Evolutionary conservation across 441 rosid genomes (phyloP).

Genomic region (Populus hybrid): DNA sequence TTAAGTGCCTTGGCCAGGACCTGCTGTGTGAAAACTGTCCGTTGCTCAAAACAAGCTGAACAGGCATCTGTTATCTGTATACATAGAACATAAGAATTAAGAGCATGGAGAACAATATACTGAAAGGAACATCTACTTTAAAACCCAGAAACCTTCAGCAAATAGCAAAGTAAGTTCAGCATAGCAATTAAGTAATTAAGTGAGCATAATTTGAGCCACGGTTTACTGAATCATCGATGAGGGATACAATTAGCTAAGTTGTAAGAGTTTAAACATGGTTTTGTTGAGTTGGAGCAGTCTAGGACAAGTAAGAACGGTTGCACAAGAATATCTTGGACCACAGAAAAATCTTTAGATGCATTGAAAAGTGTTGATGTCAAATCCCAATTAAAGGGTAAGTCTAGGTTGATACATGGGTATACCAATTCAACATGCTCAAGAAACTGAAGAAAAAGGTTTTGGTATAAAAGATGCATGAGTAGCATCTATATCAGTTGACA

Average conservation of each 20-base stretch:
- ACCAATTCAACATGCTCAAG: not conserved
- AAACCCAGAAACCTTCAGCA: not conserved
- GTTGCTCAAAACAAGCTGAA: conserved; percentile 98
- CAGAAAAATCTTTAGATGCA: not conserved
- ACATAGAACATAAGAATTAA: conserved; percentile 6
- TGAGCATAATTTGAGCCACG: not conserved
- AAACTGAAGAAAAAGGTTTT: not conserved
- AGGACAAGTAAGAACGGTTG: not conserved
- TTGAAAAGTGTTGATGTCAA: not conserved
- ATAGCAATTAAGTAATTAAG: not conserved
- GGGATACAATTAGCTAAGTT: not conserved
- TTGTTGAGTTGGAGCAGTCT: not conserved
- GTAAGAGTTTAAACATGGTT: not conserved
- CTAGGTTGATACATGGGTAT: not conserved
- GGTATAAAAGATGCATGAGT: not conserved
- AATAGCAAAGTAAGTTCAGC: not conserved
- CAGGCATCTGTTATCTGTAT: conserved; percentile 91
- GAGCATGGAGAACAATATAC: not conserved
- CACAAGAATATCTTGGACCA: not conserved
- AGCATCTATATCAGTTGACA: not conserved
- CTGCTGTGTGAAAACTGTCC: conserved; percentile 96
- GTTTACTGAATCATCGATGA: not conserved
- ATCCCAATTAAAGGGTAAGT: not conserved
- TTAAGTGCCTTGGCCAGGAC: conserved; percentile 94
- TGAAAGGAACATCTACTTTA: not conserved